Evolutionary conservation across 2,329 filamentous ascomycete genomes (phyloP).

Genomic region (Alternaria triticina): DNA sequence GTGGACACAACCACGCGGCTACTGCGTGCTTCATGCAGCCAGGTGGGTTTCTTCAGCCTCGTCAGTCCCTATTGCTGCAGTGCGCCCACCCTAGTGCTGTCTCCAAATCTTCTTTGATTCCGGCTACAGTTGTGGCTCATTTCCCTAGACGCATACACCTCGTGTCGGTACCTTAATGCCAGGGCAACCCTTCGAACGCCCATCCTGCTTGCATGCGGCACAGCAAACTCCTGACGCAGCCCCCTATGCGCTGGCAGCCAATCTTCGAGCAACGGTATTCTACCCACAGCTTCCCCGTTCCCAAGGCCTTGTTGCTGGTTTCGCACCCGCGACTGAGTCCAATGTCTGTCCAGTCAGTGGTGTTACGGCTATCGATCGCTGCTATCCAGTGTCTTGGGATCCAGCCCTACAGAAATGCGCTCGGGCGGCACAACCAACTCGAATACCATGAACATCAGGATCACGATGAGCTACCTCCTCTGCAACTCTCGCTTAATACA

Average conservation of each 20-base stretch:
- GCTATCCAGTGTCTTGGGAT: not conserved
- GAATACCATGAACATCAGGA: not conserved
- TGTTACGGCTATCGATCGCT: conserved; percentile 4
- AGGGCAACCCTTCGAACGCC: not conserved
- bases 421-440: not conserved
- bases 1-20: conserved; percentile 5
- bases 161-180: not conserved
- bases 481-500: not conserved
- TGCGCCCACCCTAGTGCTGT: not conserved
- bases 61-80: not conserved
- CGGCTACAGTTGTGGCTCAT: not conserved
- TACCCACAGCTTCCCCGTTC: not conserved
- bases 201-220: conserved; percentile 1
- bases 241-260: conserved; percentile 3
- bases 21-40: conserved; percentile 6
- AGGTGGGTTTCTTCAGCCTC: conserved; percentile 7
- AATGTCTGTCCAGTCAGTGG: conserved; percentile 3
- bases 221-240: conserved; percentile 5
- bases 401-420: not conserved
- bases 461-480: not conserved
- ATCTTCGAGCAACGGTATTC: not conserved
- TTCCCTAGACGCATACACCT: not conserved
- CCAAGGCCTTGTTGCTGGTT: not conserved
- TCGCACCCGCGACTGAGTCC: not conserved
- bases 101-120: not conserved